Evolutionary conservation across 2,329 filamentous ascomycete genomes (phyloP), one percentile per base, ranked within the genome.

Genomic region (Neonectria neomacrospora): DNA sequence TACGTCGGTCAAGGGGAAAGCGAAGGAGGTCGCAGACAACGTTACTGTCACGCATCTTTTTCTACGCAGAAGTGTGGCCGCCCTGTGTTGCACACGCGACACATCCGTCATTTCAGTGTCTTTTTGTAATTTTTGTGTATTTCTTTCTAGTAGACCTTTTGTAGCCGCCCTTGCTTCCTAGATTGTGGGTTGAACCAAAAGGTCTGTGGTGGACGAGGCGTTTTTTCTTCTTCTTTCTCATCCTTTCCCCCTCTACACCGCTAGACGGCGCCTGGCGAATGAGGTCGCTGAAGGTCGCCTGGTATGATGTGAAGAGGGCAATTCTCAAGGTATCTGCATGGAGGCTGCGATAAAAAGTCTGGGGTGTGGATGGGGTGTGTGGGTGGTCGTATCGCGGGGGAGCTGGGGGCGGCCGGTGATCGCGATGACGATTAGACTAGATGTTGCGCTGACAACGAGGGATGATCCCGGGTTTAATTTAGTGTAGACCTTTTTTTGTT

Each of bases 231-330:
- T 26, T 26, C 23, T 26, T 26, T 3, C 23, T 10, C n/a, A 3
- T 10, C 18, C 37, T 11, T 18, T 34, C 16, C 32, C 16, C 9
- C 28, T 44, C 34, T 69, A 66, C 70, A 72, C 70, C 70, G 70
- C 70, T 58, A 69, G 58, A 71, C 62, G 18, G 37, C 7, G 45
- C 56, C 14, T 37, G 32, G 22, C 70, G 66, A 72, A 72, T 72
- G 51, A 65, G 57, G 54, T 50, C 14, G 44, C 52, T 28, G 58
- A 60, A 39, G 63, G 66, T 52, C 56, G 62, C 67, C 63, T 69
- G 65, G 66, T 55, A 58, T 66, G 69, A 69, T 71, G 69, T 66
- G 65, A 58, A 61, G 68, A 62, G 22, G 58, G 58, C 51, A 61
- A 44, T 44, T 32, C 23, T 41, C 48, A n/a, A 32, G 58, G 58